Evolutionary conservation across 345 rosid species (phyloP).

Genomic region (Euclidium syriacum): DNA sequence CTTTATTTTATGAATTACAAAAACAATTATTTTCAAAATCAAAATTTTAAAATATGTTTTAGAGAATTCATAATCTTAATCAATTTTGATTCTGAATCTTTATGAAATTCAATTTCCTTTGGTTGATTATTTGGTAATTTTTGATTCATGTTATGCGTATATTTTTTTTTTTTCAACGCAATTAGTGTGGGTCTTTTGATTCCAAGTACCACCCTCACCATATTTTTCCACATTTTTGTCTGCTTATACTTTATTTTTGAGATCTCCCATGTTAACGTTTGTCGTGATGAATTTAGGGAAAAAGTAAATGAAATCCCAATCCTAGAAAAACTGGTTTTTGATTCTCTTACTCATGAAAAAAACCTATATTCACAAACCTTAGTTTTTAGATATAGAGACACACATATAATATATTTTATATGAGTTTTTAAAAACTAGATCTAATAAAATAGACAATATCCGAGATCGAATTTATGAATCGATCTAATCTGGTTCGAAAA

Average conservation of each 20-base stretch:
- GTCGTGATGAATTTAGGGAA: too few species aligned
- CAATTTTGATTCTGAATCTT: background rate
- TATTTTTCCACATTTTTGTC: background rate
- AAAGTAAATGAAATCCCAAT: background rate
- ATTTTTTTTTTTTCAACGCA: background rate
- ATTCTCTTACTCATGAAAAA: background rate
- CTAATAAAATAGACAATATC: too few species aligned
- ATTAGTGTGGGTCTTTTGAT: slow-evolving; percentile 2
- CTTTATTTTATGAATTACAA: too few species aligned
- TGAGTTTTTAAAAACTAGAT: too few species aligned
- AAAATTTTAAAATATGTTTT: too few species aligned
- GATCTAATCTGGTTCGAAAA: too few species aligned
- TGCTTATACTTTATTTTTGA: background rate
- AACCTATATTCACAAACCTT: background rate
- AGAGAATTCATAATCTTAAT: too few species aligned
- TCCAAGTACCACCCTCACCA: background rate
- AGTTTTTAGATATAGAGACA: too few species aligned
- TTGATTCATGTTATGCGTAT: background rate
- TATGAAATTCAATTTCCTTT: background rate
- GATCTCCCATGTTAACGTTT: too few species aligned
- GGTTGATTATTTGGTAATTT: background rate
- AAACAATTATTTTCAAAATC: too few species aligned
- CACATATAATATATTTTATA: too few species aligned
- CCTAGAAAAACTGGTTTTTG: background rate
- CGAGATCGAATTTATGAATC: too few species aligned